A percentile compares a stretch with the other conserved stretches of the same genome.
These are phyloP conservation scores for Cronartium ribicola DNA, from an alignment of 1,284 basidiomycete genomes.

Conservation along the genomic window DNA sequence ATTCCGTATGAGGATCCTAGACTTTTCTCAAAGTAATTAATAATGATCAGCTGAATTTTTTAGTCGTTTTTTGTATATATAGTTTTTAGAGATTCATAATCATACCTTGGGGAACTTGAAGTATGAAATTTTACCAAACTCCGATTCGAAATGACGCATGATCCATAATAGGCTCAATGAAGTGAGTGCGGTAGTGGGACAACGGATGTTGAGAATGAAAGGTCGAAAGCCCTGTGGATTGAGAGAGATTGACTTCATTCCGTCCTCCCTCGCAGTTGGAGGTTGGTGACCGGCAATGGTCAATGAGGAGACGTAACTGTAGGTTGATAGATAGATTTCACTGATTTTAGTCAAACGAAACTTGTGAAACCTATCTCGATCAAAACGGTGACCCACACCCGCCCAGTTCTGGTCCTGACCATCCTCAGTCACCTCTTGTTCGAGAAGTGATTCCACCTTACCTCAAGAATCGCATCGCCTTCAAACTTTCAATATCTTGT, in stretches of 20 bases:
- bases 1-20: conserved; percentile 2
- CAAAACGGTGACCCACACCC: no score
- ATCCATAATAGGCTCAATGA: background rate
- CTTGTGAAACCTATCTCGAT: no score
- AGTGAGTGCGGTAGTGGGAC: background rate
- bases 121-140: background rate
- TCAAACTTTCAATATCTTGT: no score
- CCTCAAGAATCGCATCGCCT: no score
- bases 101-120: background rate
- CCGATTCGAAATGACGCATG: background rate
- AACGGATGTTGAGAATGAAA: conserved; percentile 5
- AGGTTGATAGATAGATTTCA: no score
- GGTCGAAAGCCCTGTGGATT: background rate
- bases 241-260: background rate
- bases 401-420: no score
- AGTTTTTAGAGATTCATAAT: background rate
- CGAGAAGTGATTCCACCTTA: no score
- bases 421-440: no score
- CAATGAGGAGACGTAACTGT: no score
- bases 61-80: background rate
- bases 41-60: no score
- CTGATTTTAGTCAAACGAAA: no score
- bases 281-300: no score
- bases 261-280: background rate
- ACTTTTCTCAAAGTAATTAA: background rate